Percentiles rank a stretch among this genome's conserved stretches.
Conservation (phyloP, 768 basidiomycete species). For the Amanita rubescens region DNA sequence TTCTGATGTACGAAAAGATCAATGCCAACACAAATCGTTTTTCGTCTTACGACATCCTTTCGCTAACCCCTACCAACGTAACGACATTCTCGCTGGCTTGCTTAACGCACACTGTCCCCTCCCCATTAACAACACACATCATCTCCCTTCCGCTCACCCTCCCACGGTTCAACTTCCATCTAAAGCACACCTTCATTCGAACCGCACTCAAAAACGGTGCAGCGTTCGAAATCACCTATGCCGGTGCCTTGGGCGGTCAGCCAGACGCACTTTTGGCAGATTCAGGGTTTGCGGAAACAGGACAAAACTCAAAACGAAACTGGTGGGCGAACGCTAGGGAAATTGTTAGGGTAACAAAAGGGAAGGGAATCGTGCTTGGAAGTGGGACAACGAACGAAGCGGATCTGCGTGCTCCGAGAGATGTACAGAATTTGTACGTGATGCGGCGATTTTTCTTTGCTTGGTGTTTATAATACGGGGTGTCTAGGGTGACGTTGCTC, state of each 20-base stretch:
- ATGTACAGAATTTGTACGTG: conserved; percentile 70
- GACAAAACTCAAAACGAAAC: conserved; percentile 55
- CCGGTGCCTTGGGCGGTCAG: conserved; percentile 63
- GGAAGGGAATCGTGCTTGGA: conserved; percentile 67
- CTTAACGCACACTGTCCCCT: conserved; percentile 70
- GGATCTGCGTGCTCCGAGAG: conserved; percentile 64
- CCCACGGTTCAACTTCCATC: conserved; percentile 70
- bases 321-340: conserved; percentile 83
- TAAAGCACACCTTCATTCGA: conserved; percentile 79
- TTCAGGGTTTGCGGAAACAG: conserved; percentile 46
- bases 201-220: conserved; percentile 78
- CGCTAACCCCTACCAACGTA: conserved; percentile 66
- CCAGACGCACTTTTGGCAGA: conserved; percentile 37
- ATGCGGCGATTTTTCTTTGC: background rate
- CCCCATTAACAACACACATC: conserved; percentile 71
- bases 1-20: conserved; percentile 35
- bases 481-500: conserved; percentile 46
- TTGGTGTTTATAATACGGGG: conserved; percentile 17
- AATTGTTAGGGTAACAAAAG: conserved; percentile 72
- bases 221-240: conserved; percentile 76
- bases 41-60: conserved; percentile 67
- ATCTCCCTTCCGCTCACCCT: conserved; percentile 73
- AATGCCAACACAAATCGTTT: conserved; percentile 59
- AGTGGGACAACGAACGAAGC: conserved; percentile 54
- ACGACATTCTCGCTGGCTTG: conserved; percentile 73